Conservation (phyloP, 2,329 filamentous ascomycete species). For the Corinectria fuckeliana region DNA sequence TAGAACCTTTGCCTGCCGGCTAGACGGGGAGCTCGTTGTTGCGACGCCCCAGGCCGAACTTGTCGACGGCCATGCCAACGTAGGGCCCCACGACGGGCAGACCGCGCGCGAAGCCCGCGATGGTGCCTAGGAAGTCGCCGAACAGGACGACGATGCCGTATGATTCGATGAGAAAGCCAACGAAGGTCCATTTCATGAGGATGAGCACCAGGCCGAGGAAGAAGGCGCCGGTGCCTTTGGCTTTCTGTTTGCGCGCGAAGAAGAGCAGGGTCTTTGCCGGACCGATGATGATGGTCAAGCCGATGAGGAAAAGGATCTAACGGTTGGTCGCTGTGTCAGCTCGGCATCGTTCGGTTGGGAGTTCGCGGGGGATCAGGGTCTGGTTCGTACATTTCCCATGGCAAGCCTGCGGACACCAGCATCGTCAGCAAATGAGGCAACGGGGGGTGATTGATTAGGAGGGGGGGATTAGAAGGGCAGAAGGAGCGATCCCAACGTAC, state of each 20-base stretch:
- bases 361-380: constrained; percentile 13
- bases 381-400: constrained; percentile 84
- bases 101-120: constrained; percentile 84
- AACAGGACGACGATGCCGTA: constrained; percentile 95
- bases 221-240: constrained; percentile 90
- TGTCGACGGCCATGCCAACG: constrained; percentile 76
- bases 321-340: constrained; percentile 19
- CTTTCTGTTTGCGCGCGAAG: constrained; percentile 93
- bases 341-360: constrained; percentile 19
- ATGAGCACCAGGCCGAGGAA: constrained; percentile 84
- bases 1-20: constrained; percentile 33
- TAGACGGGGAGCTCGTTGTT: constrained; percentile 82
- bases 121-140: constrained; percentile 94
- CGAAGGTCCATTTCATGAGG: constrained; percentile 85
- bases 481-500: constrained; percentile 56
- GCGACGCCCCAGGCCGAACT: constrained; percentile 70
- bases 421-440: constrained; percentile 95
- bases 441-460: not conserved
- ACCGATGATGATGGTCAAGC: constrained; percentile 94
- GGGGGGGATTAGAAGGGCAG: not conserved
- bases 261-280: constrained; percentile 89
- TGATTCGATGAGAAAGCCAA: constrained; percentile 88
- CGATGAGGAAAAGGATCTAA: constrained; percentile 96
- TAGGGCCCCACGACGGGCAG: constrained; percentile 87
- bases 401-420: constrained; percentile 77